phyloP scores from a whole-genome alignment of 2,329 filamentous ascomycete species.

The Blastomyces gilchristii region DNA sequence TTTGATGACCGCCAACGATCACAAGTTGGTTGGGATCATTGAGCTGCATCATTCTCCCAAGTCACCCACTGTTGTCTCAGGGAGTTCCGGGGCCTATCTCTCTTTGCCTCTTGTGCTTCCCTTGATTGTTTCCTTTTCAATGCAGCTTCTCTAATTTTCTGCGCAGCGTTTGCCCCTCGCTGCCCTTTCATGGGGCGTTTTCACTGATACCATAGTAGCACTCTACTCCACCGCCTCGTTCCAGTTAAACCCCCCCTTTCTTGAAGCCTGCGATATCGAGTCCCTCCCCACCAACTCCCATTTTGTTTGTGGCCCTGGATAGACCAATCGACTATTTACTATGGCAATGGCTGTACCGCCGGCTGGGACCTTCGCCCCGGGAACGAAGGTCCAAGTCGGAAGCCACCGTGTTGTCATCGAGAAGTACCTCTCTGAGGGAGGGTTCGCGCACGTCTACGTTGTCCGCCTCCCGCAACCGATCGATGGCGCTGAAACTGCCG shows the following conservation, averaged over 20 bases:
- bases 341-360: slow-evolving; percentile 37
- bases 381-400: slow-evolving; percentile 94
- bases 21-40: slow-evolving; percentile 1
- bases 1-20: not conserved
- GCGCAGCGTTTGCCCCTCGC: slow-evolving; percentile 3
- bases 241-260: too few relatives aligned
- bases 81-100: not conserved
- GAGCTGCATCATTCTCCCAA: slow-evolving; percentile 5
- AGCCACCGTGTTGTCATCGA: slow-evolving; percentile 87
- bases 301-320: not conserved
- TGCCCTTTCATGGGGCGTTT: slow-evolving; percentile 7
- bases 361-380: slow-evolving; percentile 81
- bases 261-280: not conserved
- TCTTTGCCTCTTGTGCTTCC: not conserved
- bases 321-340: slow-evolving; percentile 21
- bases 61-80: slow-evolving; percentile 1
- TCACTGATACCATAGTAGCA: not conserved
- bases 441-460: slow-evolving; percentile 96
- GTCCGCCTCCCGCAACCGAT: slow-evolving; percentile 72
- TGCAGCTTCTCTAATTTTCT: slow-evolving; percentile 4
- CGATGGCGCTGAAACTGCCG: slow-evolving; percentile 68
- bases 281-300: not conserved
- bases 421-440: slow-evolving; percentile 94
- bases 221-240: not conserved
- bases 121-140: slow-evolving; percentile 4